phyloP scores from a whole-genome alignment of 2,329 filamentous ascomycete species.

The Cladosporium sp. region DNA sequence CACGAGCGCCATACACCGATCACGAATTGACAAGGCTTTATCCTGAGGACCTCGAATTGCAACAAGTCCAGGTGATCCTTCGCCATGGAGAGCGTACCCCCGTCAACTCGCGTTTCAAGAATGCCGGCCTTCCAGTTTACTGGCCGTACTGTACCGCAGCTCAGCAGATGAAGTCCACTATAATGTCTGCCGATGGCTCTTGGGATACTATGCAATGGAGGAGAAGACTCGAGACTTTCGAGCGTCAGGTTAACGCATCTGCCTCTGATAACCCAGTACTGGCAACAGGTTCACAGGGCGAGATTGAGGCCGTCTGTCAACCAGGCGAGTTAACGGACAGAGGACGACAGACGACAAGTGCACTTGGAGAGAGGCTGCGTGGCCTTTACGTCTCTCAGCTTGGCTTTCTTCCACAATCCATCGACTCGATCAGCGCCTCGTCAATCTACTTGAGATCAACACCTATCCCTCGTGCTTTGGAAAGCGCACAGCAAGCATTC shows the following conservation, averaged over 20 bases:
- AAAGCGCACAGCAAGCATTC: constrained; percentile 48
- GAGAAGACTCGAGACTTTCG: constrained; percentile 76
- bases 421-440: constrained; percentile 32
- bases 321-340: constrained; percentile 48
- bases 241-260: constrained; percentile 48
- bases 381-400: constrained; percentile 48
- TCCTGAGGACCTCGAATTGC: constrained; percentile 71
- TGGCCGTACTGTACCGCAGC: constrained; percentile 91
- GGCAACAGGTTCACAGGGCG: constrained; percentile 61
- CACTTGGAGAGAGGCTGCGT: constrained; percentile 44
- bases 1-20: constrained; percentile 69
- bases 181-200: constrained; percentile 50
- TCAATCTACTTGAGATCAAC: constrained; percentile 45
- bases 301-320: constrained; percentile 78
- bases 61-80: constrained; percentile 78
- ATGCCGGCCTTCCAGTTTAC: constrained; percentile 46
- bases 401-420: constrained; percentile 42
- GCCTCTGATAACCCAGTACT: constrained; percentile 49
- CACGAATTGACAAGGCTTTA: constrained; percentile 79
- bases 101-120: constrained; percentile 81
- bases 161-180: constrained; percentile 61
- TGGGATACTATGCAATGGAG: constrained; percentile 60
- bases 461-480: constrained; percentile 46
- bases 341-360: constrained; percentile 46
- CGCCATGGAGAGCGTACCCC: constrained; percentile 64